Evolutionary conservation across 1,139 yeast genomes (phyloP), one percentile per base, ranked within the genome.

Genomic region (Magnusiomyces magnusii): DNA sequence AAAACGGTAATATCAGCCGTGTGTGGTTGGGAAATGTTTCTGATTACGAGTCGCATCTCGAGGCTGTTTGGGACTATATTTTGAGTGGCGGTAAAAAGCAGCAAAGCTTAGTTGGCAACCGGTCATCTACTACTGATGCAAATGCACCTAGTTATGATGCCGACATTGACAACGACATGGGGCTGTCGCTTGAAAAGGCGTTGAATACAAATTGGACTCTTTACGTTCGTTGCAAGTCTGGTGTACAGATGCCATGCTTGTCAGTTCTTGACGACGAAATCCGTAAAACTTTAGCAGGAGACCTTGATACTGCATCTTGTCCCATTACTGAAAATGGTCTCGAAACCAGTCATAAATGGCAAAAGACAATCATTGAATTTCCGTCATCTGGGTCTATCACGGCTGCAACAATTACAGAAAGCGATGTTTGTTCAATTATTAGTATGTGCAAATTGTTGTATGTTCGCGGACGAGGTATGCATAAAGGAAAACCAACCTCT

Each of bases 21-120:
- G 81, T 91, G 2, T 92, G 92, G 92, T 78, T 86, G 54, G 98
- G 98, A 0, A 92, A 91, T 67, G 76, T 83, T 1, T 78, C 81
- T 1, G 88, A 85, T 67, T 80, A 75, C 58, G 73, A 69, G 41
- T 65, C 68, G 23, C 69, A 65, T 60, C 62, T 64, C 21, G 70
- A 68, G 42, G 54, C 62, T 34, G 58, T 57, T 19, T 44, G 51
- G 23, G 57, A 56, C 21, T 57, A 47, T 60, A 44, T 23, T 23
- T 44, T 25, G 49, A 23, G 21, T 21, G 17, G 24, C 24, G 58
- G 27, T 47, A 51, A 49, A 34, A 51, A 51, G 19, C 31, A 50
- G 41, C 19, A 39, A 17, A 19, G 17, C 19, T 5, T 19, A 39
- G 19, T 3, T 17, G 17, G 19, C 17, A n/a, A 39, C 44, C 5